Evolutionary conservation across 257 asterid genomes (phyloP).

Genomic region (Lithospermum erythrorhizon): DNA sequence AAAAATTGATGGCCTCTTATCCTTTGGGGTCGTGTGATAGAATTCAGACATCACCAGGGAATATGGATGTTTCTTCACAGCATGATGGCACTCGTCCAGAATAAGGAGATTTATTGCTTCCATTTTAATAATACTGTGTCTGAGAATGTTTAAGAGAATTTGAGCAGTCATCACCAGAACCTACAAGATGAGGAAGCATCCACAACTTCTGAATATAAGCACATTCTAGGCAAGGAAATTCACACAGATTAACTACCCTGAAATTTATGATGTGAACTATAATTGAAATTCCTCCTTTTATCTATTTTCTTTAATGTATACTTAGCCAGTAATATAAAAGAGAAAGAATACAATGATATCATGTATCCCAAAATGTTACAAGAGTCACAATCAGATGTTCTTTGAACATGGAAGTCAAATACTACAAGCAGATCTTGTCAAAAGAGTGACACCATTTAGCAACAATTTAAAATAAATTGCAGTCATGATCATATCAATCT

Average conservation of each 20-base stretch:
- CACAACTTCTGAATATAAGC: slow-evolving; percentile 11
- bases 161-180: slow-evolving; percentile 99
- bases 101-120: slow-evolving; percentile 85
- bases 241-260: not conserved
- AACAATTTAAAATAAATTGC: not conserved
- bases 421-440: not conserved
- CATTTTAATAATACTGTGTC: slow-evolving; percentile 96
- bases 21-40: slow-evolving; percentile 85
- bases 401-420: not conserved
- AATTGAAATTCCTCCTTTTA: not conserved
- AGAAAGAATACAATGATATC: not conserved
- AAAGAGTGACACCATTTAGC: not conserved
- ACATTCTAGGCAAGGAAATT: not conserved
- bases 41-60: slow-evolving; percentile 98
- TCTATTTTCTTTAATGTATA: too few relatives aligned
- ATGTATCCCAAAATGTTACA: not conserved
- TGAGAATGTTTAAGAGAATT: slow-evolving; percentile 86
- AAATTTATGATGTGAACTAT: not conserved
- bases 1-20: slow-evolving; percentile 89
- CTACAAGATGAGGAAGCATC: slow-evolving; percentile 35
- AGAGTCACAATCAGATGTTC: not conserved
- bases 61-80: slow-evolving; percentile 98
- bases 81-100: slow-evolving; percentile 99
- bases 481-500: not conserved
- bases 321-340: not conserved